Evolutionary conservation across 106 monocot species (phyloP).

Genomic region (Acorus gramineus): DNA sequence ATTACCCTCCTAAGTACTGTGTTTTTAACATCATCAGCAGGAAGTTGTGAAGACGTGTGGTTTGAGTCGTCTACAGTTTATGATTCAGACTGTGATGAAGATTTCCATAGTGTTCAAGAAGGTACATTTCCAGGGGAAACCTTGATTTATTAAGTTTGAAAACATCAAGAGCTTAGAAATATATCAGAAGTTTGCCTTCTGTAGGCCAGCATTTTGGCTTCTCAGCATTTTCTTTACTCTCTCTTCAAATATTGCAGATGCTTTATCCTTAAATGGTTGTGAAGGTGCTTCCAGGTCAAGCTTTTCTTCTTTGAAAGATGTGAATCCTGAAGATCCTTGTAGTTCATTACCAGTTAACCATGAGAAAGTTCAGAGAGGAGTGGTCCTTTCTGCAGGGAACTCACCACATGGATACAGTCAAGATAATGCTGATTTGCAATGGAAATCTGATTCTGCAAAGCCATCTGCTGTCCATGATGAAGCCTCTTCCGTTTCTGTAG

Average conservation of each 20-base stretch:
- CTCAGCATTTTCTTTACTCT: conserved; percentile 2
- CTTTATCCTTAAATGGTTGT: conserved; percentile 42
- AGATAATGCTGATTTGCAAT: not conserved
- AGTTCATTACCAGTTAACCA: conserved; percentile 13
- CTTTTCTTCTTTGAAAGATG: conserved; percentile 45
- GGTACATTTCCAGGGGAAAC: conserved; percentile 33
- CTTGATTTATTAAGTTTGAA: not conserved
- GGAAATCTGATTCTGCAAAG: conserved; percentile 5
- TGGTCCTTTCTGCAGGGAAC: conserved; percentile 20
- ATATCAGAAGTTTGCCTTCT: not conserved
- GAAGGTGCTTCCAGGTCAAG: conserved; percentile 36
- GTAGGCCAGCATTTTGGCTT: conserved; percentile 1
- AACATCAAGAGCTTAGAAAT: not conserved
- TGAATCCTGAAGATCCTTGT: conserved; percentile 22
- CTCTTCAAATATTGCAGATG: conserved; percentile 35
- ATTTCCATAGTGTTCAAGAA: conserved; percentile 72
- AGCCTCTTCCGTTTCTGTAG: conserved; percentile 18
- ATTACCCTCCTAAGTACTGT: not conserved
- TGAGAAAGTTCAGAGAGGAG: conserved; percentile 15
- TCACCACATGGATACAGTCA: conserved; percentile 12
- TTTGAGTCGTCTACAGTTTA: conserved; percentile 46
- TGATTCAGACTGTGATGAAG: conserved; percentile 84
- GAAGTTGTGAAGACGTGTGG: conserved; percentile 73
- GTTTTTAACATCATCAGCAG: conserved; percentile 12
- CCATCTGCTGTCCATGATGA: conserved; percentile 27